Evolutionary conservation across 768 basidiomycete genomes (phyloP), one percentile per base, ranked within the genome.

Genomic region (Boletus tomentosulus): DNA sequence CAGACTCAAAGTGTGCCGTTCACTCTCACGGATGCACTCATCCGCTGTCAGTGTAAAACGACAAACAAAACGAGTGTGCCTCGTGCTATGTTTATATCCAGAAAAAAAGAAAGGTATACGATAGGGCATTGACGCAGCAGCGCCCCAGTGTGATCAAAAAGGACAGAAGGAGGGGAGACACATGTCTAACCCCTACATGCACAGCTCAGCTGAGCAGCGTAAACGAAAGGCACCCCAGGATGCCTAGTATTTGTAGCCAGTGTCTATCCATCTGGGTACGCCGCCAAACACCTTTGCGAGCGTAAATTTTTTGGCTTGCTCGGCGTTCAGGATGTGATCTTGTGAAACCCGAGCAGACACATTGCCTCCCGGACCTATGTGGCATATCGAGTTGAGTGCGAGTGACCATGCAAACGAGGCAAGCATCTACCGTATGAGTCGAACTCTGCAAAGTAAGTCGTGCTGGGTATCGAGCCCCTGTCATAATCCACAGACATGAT

Each of bases 401-500:
- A 31, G 13, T 11, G 37, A 41, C 19, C 16, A 11, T 33, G 24
- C 3, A 27, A 8, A 25, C 2, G 28, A 13, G 11, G 30, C 25
- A 25, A 27, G 15, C 4, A 13, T 61, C 35, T 57, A 78, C 84
- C 83, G 22, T 70, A 71, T 2, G 83, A 84, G 35, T 74, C 69
- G 54, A 67, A 83, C 62, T 86, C 83, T 1, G 82, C 83, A 53
- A 79, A 85, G 61, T 79, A 81, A 0, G 78, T 79, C 3, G 83
- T 80, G 58, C 77, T 75, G 52, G 76, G 68, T 19, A 85, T 78
- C 3, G 73, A 65, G 1, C 71, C 74, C 35, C 80, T 80, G 43
- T 76, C 76, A 58, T 78, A 75, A 78, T 77, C 15, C 16, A n/a
- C 34, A 28, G 3, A 24, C 11, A 27, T 11, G 3, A 25, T 16